phyloP scores from a whole-genome alignment of 2,329 filamentous ascomycete species.

The Sclerotinia subarctica region DNA sequence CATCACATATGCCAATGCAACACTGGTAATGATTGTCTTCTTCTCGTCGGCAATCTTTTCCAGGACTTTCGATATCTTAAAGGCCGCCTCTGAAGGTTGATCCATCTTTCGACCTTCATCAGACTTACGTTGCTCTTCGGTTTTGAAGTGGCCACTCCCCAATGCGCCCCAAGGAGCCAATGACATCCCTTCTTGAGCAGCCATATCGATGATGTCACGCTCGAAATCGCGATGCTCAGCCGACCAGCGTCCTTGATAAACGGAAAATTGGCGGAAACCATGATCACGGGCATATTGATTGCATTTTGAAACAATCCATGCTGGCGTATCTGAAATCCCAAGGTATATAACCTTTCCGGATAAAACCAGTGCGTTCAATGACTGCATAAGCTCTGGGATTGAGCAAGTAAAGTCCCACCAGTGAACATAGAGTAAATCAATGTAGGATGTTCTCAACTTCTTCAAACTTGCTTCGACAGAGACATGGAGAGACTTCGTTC shows the following conservation, averaged over 20 bases:
- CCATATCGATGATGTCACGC: conserved; percentile 61
- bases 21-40: conserved; percentile 54
- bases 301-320: conserved; percentile 64
- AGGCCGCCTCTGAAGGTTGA: conserved; percentile 48
- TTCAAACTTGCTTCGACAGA: conserved; percentile 55
- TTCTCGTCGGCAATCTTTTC: conserved; percentile 57
- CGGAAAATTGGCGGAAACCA: conserved; percentile 65
- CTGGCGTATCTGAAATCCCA: conserved; percentile 65
- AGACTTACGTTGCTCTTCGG: conserved; percentile 44
- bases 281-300: conserved; percentile 68
- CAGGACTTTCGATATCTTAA: conserved; percentile 44
- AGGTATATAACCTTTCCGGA: conserved; percentile 65
- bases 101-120: conserved; percentile 38
- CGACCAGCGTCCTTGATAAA: conserved; percentile 66
- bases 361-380: conserved; percentile 57
- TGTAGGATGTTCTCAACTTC: conserved; percentile 65
- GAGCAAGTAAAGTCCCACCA: conserved; percentile 68
- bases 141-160: conserved; percentile 50
- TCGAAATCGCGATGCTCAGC: conserved; percentile 62
- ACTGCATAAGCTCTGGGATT: conserved; percentile 66
- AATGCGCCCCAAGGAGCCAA: conserved; percentile 55
- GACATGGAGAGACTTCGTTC: conserved; percentile 56
- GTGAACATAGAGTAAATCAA: conserved; percentile 63
- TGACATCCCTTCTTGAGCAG: conserved; percentile 54
- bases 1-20: conserved; percentile 72